Conservation (phyloP, 345 rosid genomes). For the Iberis pinnata region DNA sequence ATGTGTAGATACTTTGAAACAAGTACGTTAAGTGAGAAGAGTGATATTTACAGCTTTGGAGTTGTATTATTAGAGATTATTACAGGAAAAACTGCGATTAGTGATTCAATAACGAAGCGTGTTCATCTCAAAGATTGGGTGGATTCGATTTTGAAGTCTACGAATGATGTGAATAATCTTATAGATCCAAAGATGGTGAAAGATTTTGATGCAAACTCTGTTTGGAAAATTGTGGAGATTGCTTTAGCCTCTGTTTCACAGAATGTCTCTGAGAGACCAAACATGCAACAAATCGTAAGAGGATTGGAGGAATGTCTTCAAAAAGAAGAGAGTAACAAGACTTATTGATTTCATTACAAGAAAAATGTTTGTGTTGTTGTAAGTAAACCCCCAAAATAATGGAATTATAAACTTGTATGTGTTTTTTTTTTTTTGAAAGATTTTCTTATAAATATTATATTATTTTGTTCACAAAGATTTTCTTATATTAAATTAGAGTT, state of each 20-base stretch:
- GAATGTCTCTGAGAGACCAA: conserved; percentile 17
- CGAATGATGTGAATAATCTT: conserved; percentile 34
- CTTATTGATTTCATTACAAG: conserved; percentile 12
- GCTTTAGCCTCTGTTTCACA: conserved; percentile 21
- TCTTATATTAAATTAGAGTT: too few species aligned
- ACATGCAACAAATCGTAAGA: conserved; percentile 16
- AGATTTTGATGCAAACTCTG: conserved; percentile 20
- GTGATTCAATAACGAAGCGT: conserved; percentile 10
- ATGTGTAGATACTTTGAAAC: conserved; percentile 19
- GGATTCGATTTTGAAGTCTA: conserved; percentile 22
- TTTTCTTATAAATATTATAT: too few species aligned
- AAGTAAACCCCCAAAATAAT: neutral
- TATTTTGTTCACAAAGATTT: too few species aligned
- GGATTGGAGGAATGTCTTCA: conserved; percentile 25
- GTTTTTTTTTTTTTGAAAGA: too few species aligned
- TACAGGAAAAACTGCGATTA: conserved; percentile 17
- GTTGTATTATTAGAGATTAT: conserved; percentile 27
- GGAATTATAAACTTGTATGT: neutral
- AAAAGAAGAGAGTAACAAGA: conserved; percentile 10
- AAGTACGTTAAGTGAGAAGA: conserved; percentile 28
- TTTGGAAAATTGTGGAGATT: conserved; percentile 30
- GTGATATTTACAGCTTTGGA: conserved; percentile 35
- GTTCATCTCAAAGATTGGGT: conserved; percentile 36
- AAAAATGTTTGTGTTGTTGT: neutral
- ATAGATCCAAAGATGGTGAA: conserved; percentile 13